Percentiles rank a stretch among this genome's conserved stretches.
These are phyloP conservation scores for Trichophyton rubrum DNA, from an alignment of 2,329 filamentous ascomycete species.

Conservation along the genomic window DNA sequence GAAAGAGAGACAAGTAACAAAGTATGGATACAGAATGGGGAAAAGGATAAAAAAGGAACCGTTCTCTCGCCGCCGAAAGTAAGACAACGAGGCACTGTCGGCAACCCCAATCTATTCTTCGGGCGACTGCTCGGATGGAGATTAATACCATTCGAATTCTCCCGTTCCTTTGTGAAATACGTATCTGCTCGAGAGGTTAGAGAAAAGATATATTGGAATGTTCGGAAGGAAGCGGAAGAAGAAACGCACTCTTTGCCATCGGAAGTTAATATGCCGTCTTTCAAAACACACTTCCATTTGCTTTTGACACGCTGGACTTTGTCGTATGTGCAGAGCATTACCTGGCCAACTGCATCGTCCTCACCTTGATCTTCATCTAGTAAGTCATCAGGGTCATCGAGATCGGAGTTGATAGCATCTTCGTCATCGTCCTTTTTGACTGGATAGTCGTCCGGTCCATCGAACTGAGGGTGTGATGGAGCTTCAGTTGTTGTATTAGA, in stretches of 20 bases:
- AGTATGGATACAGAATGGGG: background rate
- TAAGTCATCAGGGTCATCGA: constrained; percentile 87
- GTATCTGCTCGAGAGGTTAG: constrained; percentile 41
- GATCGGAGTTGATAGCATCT: constrained; percentile 95
- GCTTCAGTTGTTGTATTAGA: constrained; percentile 11
- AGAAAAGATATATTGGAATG: background rate
- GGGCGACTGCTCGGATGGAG: background rate
- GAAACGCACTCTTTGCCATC: constrained; percentile 71
- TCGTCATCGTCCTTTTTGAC: constrained; percentile 55
- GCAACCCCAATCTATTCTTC: constrained; percentile 5
- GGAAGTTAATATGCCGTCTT: constrained; percentile 88
- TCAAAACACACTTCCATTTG: constrained; percentile 98
- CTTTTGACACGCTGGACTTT: constrained; percentile 99
- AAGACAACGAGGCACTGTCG: background rate
- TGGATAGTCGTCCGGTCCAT: constrained; percentile 41
- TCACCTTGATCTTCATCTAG: constrained; percentile 74
- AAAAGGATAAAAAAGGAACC: background rate
- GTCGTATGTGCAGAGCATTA: constrained; percentile 98
- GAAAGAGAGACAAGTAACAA: background rate
- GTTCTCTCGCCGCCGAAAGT: background rate
- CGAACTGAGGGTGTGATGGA: constrained; percentile 38
- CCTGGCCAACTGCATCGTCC: constrained; percentile 69
- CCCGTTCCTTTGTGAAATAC: constrained; percentile 96
- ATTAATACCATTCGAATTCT: constrained; percentile 81
- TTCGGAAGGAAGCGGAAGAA: background rate